A percentile compares a stretch with the other conserved stretches of the same genome.
Conservation (phyloP, 2,329 filamentous ascomycete species). For the Trichoderma afroharzianum region DNA sequence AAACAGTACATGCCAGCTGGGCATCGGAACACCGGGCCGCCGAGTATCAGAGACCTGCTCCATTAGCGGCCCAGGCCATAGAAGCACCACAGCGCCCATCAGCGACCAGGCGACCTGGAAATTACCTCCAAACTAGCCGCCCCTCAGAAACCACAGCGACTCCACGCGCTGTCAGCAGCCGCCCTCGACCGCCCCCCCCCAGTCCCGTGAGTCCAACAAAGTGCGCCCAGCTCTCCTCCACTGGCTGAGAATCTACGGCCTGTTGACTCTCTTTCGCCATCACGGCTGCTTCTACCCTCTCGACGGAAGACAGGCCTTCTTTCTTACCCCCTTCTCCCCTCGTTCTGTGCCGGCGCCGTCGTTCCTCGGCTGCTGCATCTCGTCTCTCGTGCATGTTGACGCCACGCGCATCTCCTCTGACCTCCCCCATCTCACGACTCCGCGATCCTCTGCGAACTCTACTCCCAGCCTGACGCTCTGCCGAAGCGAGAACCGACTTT, state of each 20-base stretch:
- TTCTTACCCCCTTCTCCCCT: neutral
- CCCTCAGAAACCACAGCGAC: conserved; percentile 17
- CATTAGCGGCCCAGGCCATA: conserved; percentile 8
- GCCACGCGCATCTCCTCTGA: conserved; percentile 21
- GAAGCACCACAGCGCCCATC: conserved; percentile 12
- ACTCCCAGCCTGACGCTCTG: conserved; percentile 17
- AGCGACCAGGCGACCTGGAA: conserved; percentile 17
- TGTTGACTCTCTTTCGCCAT: neutral
- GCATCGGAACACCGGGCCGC: neutral
- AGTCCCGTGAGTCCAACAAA: conserved; percentile 18
- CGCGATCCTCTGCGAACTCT: conserved; percentile 27
- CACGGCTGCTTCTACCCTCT: neutral
- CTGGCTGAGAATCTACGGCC: neutral
- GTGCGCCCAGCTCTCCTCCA: conserved; percentile 16
- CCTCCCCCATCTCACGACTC: conserved; percentile 27
- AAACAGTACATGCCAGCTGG: neutral
- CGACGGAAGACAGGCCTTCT: neutral
- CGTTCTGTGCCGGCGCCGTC: conserved; percentile 3
- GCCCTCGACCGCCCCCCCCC: conserved; percentile 15
- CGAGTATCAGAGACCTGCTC: neutral
- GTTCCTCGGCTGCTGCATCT: neutral
- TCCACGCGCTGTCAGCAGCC: conserved; percentile 19
- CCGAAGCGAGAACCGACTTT: conserved; percentile 13
- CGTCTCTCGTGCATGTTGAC: conserved; percentile 13
- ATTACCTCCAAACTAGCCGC: conserved; percentile 18